Conservation (phyloP, 768 basidiomycete genomes). For the Pisolithus sp. region DNA sequence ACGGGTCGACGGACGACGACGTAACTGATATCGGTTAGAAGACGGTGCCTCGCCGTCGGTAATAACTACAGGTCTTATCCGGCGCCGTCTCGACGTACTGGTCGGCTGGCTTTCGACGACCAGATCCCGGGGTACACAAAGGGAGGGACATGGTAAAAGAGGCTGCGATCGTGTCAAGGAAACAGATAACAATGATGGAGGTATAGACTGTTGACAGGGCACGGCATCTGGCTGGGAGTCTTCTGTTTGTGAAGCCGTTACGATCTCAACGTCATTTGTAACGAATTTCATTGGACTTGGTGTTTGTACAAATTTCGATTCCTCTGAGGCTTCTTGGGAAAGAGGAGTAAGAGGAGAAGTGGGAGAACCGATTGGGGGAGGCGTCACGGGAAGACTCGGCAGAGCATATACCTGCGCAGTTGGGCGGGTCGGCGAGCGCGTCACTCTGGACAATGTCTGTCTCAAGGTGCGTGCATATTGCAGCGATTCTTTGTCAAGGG, state of each 20-base stretch:
- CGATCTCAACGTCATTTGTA: constrained; percentile 24
- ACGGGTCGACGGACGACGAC: constrained; percentile 17
- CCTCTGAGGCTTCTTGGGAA: constrained; percentile 33
- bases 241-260: constrained; percentile 35
- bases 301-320: constrained; percentile 41
- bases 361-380: constrained; percentile 15
- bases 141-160: background rate
- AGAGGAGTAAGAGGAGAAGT: constrained; percentile 25
- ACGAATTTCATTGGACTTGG: constrained; percentile 33
- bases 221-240: background rate
- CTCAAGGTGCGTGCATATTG: constrained; percentile 15
- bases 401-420: constrained; percentile 3
- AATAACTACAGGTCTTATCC: background rate
- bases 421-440: constrained; percentile 10
- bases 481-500: constrained; percentile 20
- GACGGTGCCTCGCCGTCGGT: constrained; percentile 1
- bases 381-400: constrained; percentile 4
- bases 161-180: background rate
- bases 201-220: background rate
- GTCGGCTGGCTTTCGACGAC: background rate
- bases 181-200: background rate
- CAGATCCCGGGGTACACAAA: constrained; percentile 4
- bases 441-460: constrained; percentile 10
- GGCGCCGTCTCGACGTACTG: background rate
- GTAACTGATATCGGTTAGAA: constrained; percentile 24